These are phyloP conservation scores for Cyclocybe aegerita DNA, from an alignment of 768 basidiomycete genomes.

Conservation along the genomic window DNA sequence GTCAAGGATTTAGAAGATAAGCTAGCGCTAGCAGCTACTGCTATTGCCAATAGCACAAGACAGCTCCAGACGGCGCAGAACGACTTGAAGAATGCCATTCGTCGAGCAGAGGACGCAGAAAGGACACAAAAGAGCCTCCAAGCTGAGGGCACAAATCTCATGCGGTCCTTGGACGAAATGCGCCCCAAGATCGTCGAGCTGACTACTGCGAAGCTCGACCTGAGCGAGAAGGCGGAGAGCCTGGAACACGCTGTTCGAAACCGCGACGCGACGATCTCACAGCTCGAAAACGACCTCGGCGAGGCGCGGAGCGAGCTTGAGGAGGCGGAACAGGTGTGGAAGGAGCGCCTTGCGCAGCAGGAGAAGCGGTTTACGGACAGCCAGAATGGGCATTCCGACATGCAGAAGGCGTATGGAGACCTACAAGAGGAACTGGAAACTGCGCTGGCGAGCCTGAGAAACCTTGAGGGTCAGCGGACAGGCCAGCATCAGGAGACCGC, in stretches of 20 bases:
- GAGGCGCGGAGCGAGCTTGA: slow-evolving; percentile 54
- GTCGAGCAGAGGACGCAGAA: slow-evolving; percentile 77
- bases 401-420: slow-evolving; percentile 60
- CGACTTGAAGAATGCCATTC: slow-evolving; percentile 63
- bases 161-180: slow-evolving; percentile 85
- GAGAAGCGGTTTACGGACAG: slow-evolving; percentile 54
- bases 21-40: slow-evolving; percentile 52
- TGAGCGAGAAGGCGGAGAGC: slow-evolving; percentile 61
- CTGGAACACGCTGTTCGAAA: slow-evolving; percentile 54
- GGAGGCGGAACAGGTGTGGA: slow-evolving; percentile 40
- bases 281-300: slow-evolving; percentile 60
- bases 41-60: slow-evolving; percentile 51
- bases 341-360: slow-evolving; percentile 41
- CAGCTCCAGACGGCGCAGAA: slow-evolving; percentile 59
- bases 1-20: slow-evolving; percentile 58
- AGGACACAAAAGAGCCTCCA: slow-evolving; percentile 71
- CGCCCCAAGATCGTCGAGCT: slow-evolving; percentile 82
- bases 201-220: slow-evolving; percentile 67
- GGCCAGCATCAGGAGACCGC: slow-evolving; percentile 55
- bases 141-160: slow-evolving; percentile 71
- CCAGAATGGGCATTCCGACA: slow-evolving; percentile 51
- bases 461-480: slow-evolving; percentile 66
- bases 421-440: slow-evolving; percentile 63
- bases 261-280: slow-evolving; percentile 56
- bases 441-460: slow-evolving; percentile 50